Percentiles rank a stretch among this genome's conserved stretches.
phyloP scores from a whole-genome alignment of 2,329 filamentous ascomycete genomes.

The Eurotiales sp. region DNA sequence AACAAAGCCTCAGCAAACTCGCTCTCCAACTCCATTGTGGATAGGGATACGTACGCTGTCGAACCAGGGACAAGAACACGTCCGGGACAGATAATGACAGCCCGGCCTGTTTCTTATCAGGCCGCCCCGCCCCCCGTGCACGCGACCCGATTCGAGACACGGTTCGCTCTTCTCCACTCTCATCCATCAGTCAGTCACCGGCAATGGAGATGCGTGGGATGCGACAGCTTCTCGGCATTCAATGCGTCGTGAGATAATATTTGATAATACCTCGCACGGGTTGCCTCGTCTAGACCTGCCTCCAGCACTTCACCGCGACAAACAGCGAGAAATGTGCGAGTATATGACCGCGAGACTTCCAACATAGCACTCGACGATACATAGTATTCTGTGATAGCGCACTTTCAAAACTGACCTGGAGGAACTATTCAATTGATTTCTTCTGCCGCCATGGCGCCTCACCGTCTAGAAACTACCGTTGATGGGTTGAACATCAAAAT shows the following conservation, averaged over 20 bases:
- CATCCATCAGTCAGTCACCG: background rate
- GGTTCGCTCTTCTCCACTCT: no score
- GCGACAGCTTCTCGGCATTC: background rate
- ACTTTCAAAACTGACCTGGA: no score
- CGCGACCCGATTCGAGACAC: no score
- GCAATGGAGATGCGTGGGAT: background rate
- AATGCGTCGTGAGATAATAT: background rate
- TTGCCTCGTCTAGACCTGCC: conserved; percentile 11
- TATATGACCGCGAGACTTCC: background rate
- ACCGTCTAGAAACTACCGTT: conserved; percentile 11
- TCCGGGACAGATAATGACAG: no score
- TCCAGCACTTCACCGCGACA: background rate
- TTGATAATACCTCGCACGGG: background rate
- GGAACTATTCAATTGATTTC: background rate
- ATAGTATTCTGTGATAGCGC: no score
- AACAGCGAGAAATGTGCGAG: background rate
- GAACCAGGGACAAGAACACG: no score
- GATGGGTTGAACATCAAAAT: conserved; percentile 17
- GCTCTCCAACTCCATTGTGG: no score
- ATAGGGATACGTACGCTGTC: no score
- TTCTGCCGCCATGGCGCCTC: conserved; percentile 15
- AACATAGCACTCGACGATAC: no score
- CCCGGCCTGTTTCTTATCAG: no score
- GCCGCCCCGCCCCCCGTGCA: no score
- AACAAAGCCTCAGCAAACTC: no score